Conservation (phyloP, 768 basidiomycete genomes). For the Tricholoma furcatifolium region DNA sequence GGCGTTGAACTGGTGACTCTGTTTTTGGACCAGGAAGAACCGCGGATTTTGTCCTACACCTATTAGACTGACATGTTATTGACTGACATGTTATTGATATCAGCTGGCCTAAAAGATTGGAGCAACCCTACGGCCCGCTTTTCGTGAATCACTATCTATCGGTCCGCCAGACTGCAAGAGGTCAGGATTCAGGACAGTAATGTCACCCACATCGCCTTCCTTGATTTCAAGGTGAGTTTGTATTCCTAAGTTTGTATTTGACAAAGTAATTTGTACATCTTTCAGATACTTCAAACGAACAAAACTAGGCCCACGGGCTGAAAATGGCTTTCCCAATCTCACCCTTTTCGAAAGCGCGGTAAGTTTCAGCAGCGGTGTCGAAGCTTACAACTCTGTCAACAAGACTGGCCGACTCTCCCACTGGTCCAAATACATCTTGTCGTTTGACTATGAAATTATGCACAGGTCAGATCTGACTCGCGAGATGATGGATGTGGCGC, state of each 20-base stretch:
- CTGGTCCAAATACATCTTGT: conserved; percentile 73
- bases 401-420: conserved; percentile 59
- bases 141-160: neutral
- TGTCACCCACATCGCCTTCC: no score
- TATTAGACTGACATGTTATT: no score
- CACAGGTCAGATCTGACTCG: neutral
- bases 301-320: conserved; percentile 58
- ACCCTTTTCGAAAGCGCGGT: conserved; percentile 69
- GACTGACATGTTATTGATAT: no score
- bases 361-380: conserved; percentile 53
- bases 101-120: no score
- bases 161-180: neutral
- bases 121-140: neutral
- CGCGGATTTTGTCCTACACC: no score
- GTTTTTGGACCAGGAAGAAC: no score
- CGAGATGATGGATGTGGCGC: conserved; percentile 8
- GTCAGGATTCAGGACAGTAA: no score
- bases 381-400: conserved; percentile 69
- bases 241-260: no score
- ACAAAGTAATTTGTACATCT: neutral
- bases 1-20: no score
- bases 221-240: no score
- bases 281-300: neutral
- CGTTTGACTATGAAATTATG: conserved; percentile 42
- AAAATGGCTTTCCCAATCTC: conserved; percentile 76